phyloP scores from a whole-genome alignment of 192 early-diverging fungal species.

The Phlyctochytrium bullatum region DNA sequence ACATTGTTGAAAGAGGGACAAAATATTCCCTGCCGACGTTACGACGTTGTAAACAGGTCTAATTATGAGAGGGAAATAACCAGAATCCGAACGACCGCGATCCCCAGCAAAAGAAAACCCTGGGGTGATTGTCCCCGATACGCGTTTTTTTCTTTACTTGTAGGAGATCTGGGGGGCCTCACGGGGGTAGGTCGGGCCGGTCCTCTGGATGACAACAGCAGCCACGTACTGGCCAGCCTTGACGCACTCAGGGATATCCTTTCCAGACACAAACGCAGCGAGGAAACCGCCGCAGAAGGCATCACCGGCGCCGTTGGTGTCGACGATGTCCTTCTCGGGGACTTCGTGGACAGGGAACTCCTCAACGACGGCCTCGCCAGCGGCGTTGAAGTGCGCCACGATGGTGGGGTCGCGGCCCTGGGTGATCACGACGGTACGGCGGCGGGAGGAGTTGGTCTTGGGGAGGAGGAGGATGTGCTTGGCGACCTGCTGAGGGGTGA shows the following conservation, averaged over 20 bases:
- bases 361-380: constrained; percentile 31
- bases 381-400: constrained; percentile 55
- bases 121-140: no score
- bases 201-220: constrained; percentile 73
- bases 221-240: constrained; percentile 91
- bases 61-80: no score
- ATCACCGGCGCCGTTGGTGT: constrained; percentile 98
- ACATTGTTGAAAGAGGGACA: no score
- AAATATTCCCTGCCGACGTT: no score
- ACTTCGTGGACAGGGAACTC: constrained; percentile 63
- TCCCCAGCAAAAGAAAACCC: no score
- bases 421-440: constrained; percentile 89
- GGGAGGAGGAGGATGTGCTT: constrained; percentile 77
- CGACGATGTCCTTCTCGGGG: constrained; percentile 78
- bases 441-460: constrained; percentile 67
- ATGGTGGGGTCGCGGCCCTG: constrained; percentile 78
- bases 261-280: constrained; percentile 75
- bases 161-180: constrained; percentile 4
- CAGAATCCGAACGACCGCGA: no score
- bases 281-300: constrained; percentile 95
- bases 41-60: no score
- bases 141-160: no score
- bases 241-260: constrained; percentile 63
- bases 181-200: constrained; percentile 52
- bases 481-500: constrained; percentile 70